Percentiles rank a stretch among this genome's conserved stretches.
Evolutionary conservation across 1,284 basidiomycete genomes (phyloP).

Genomic region (Ustilago hordei): DNA sequence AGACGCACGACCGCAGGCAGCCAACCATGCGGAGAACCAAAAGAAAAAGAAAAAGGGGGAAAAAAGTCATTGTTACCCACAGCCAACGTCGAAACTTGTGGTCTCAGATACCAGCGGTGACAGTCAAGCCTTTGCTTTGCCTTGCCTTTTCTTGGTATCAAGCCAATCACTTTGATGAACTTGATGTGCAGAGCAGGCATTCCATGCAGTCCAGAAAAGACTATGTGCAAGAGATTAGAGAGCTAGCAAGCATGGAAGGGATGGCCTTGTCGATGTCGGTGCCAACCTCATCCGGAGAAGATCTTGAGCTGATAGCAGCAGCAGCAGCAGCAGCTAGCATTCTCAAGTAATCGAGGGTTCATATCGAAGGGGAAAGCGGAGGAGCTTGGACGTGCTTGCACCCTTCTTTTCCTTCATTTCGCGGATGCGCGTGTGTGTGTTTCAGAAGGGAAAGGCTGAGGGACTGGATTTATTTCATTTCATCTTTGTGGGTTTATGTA

Average conservation of each 20-base stretch:
- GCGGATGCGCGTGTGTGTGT: background rate
- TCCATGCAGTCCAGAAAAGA: background rate
- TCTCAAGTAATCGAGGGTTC: background rate
- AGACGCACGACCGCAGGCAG: constrained; percentile 8
- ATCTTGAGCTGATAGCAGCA: background rate
- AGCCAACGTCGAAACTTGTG: constrained; percentile 20
- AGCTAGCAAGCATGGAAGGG: background rate
- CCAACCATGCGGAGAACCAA: constrained; percentile 17
- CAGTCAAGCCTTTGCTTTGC: constrained; percentile 1
- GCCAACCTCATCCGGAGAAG: constrained; percentile 3
- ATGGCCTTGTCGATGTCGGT: background rate
- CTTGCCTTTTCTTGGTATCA: constrained; percentile 12
- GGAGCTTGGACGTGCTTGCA: background rate
- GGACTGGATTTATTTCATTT: background rate
- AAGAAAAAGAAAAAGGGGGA: too few relatives aligned
- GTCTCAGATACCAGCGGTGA: constrained; percentile 17
- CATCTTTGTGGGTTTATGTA: constrained; percentile 1
- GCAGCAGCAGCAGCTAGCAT: background rate
- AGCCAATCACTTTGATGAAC: background rate
- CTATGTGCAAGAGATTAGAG: background rate
- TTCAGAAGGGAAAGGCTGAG: background rate
- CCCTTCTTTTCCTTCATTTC: constrained; percentile 8
- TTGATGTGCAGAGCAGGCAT: background rate
- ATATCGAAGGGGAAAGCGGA: background rate
- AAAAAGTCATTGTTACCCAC: constrained; percentile 1